These are phyloP conservation scores for Termitomyces sp. DNA, from an alignment of 768 basidiomycete species.

Conservation along the genomic window DNA sequence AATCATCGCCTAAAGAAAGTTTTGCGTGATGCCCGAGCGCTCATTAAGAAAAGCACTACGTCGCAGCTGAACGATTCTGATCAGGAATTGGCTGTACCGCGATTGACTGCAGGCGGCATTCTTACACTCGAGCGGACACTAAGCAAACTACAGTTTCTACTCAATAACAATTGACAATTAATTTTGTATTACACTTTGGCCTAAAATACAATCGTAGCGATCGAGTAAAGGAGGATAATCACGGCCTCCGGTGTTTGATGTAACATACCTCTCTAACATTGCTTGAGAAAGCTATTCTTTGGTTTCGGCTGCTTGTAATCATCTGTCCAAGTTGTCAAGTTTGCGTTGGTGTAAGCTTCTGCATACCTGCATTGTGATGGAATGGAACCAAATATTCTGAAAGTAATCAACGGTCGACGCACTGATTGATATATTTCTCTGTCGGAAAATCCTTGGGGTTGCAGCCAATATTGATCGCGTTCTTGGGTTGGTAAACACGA, in stretches of 20 bases:
- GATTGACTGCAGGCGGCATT: slow-evolving; percentile 73
- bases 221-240: background rate
- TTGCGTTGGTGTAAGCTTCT: slow-evolving; percentile 79
- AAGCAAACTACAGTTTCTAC: slow-evolving; percentile 51
- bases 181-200: background rate
- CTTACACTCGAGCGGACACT: slow-evolving; percentile 75
- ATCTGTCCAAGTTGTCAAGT: slow-evolving; percentile 69
- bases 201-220: background rate
- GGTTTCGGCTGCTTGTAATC: slow-evolving; percentile 66
- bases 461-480: slow-evolving; percentile 76
- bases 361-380: slow-evolving; percentile 31
- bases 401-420: slow-evolving; percentile 14
- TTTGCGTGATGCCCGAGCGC: slow-evolving; percentile 49
- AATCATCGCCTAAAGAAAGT: slow-evolving; percentile 65
- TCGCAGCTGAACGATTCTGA: slow-evolving; percentile 25
- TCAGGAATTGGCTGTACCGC: slow-evolving; percentile 56
- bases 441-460: slow-evolving; percentile 80
- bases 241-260: background rate
- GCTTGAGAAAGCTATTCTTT: slow-evolving; percentile 55
- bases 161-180: slow-evolving; percentile 14
- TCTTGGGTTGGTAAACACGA: slow-evolving; percentile 80
- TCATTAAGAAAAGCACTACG: slow-evolving; percentile 66
- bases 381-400: background rate
- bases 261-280: slow-evolving; percentile 39
- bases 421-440: slow-evolving; percentile 72